phyloP scores from a whole-genome alignment of 805 yeast species.

The Pichia deserticola region DNA sequence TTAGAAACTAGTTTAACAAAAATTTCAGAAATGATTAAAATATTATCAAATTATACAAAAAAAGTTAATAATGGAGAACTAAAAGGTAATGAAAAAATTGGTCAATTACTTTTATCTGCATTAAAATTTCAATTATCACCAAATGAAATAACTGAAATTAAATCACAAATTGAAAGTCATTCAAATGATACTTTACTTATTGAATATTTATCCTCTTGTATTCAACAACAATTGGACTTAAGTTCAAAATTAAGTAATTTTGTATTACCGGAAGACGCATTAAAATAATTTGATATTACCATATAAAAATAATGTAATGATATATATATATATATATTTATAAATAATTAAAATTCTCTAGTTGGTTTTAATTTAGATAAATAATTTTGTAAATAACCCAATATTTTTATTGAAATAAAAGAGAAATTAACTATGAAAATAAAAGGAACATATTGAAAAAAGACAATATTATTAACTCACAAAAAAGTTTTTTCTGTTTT shows the following conservation, averaged over 20 bases:
- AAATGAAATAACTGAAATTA: conserved; percentile 44
- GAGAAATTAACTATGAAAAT: too few species aligned
- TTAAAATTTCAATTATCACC: conserved; percentile 47
- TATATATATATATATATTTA: too few species aligned
- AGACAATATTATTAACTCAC: too few species aligned
- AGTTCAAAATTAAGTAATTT: conserved; percentile 65
- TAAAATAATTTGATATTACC: conserved; percentile 12
- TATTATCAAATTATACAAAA: conserved; percentile 41
- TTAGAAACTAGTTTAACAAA: conserved; percentile 39
- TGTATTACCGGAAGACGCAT: conserved; percentile 30
- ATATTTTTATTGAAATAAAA: too few species aligned
- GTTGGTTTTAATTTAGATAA: too few species aligned
- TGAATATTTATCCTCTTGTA: conserved; percentile 74
- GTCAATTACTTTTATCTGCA: conserved; percentile 55
- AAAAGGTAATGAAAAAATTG: conserved; percentile 50
- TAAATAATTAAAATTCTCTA: too few species aligned
- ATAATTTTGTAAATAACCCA: too few species aligned
- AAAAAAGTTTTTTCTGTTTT: too few species aligned
- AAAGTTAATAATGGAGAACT: conserved; percentile 35
- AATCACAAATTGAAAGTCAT: conserved; percentile 58
- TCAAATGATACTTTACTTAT: conserved; percentile 76
- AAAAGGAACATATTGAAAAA: too few species aligned
- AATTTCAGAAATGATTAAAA: conserved; percentile 41
- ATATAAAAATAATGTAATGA: neutral
- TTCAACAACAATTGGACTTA: conserved; percentile 77